phyloP scores from a whole-genome alignment of 1,284 basidiomycete genomes.

The Fomitopsis schrenkii region DNA sequence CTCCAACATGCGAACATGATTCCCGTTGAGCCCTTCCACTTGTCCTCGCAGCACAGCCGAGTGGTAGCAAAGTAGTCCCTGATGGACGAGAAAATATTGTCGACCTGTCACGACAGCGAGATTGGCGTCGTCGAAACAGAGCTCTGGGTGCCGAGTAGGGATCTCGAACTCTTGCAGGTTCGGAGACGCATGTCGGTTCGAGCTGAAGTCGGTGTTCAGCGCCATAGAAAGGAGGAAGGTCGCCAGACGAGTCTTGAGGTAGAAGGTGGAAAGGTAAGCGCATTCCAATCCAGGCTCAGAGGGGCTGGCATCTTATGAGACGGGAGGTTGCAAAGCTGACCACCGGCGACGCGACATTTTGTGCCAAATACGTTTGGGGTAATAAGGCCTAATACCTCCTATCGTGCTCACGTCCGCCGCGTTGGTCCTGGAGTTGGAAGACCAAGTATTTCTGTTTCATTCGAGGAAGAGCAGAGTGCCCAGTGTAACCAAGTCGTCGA shows the following conservation, averaged over 20 bases:
- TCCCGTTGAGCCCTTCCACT: slow-evolving; percentile 5
- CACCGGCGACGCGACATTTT: background rate
- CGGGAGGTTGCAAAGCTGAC: background rate
- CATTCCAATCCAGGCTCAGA: background rate
- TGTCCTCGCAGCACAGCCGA: slow-evolving; percentile 44
- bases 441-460: too few species aligned
- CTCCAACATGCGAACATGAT: slow-evolving; percentile 35
- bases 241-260: background rate
- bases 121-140: slow-evolving; percentile 68
- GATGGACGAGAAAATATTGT: slow-evolving; percentile 64
- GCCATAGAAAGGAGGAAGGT: background rate
- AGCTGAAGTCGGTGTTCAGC: slow-evolving; percentile 21
- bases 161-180: slow-evolving; percentile 17
- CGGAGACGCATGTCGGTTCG: slow-evolving; percentile 23
- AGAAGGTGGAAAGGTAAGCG: background rate
- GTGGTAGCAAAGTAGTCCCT: slow-evolving; percentile 58
- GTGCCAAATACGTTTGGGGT: background rate
- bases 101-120: slow-evolving; percentile 51
- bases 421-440: too few species aligned
- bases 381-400: background rate
- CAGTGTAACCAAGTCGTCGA: too few species aligned
- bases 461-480: too few species aligned
- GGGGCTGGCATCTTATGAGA: background rate
- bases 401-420: too few species aligned
- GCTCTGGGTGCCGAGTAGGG: slow-evolving; percentile 41